Evolutionary conservation across 768 basidiomycete genomes (phyloP), one percentile per base, ranked within the genome.

Genomic region (Xerocomellus chrysenteron): DNA sequence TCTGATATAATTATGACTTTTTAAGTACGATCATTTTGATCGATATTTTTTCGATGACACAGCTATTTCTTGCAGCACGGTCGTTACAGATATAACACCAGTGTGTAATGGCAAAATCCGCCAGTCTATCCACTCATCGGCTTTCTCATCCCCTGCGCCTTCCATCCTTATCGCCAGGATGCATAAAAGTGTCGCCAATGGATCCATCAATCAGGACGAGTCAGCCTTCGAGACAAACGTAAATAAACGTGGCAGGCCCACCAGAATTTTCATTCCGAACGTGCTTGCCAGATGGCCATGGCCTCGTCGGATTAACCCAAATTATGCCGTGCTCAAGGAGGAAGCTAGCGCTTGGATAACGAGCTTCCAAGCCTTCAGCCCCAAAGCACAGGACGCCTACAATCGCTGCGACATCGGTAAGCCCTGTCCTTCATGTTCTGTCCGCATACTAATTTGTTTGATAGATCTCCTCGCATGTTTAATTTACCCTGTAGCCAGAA

Each of bases 261-360:
- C 36, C 3, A 40, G 30, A 36, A 16, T 64, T 21, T 63, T 63
- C n/a, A n/a, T 62, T 7, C 61, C 61, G 5, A 52, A 55, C n/a
- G 16, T 55, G n/a, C 49, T 62, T 9, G 49, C 42, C 4, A 54
- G 52, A 39, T 62, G 61, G 61, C 61, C 56, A 2, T 62, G 61
- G 60, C 51, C 32, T 32, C 32, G 32, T 32, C 32, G 10, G 32
- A 32, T 32, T 32, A 11, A 32, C 10, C 11, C 32, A 6, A 2
- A 55, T 24, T 56, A 51, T 12, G 37, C 26, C 2, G 33, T 13
- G 28, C 12, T 64, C 28, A 49, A 43, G 47, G 24, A 35, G 35
- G 62, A 64, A 14, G 32, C 40, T 4, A 26, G 24, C 11, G 49
- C 51, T 41, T 63, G 61, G 62, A 37, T 56, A 13, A 19, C 21